Conservation (phyloP, 352 stramenopile genomes). For the Phytophthora rubi region DNA sequence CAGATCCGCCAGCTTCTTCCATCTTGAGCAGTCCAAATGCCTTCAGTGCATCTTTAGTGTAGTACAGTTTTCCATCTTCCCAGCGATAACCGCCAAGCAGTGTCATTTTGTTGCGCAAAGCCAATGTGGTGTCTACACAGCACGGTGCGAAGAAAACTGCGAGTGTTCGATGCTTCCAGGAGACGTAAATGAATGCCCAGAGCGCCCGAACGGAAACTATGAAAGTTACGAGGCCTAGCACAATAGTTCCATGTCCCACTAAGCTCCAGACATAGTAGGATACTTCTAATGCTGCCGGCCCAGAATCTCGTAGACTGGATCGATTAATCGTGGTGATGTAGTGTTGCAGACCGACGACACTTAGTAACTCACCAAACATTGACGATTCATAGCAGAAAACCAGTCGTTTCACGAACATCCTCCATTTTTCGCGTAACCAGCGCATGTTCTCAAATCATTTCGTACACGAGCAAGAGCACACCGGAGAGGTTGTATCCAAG, state of each 20-base stretch:
- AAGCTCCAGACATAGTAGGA: slow-evolving; percentile 35
- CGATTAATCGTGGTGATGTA: slow-evolving; percentile 11
- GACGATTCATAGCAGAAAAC: slow-evolving; percentile 21
- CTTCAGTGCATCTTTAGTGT: slow-evolving; percentile 19
- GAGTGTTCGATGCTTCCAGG: slow-evolving; percentile 15
- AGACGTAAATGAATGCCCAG: slow-evolving; percentile 15
- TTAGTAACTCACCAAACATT: slow-evolving; percentile 12
- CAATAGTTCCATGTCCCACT: slow-evolving; percentile 21
- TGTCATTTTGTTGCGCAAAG: slow-evolving; percentile 13
- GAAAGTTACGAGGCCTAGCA: slow-evolving; percentile 17
- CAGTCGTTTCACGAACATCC: slow-evolving; percentile 13
- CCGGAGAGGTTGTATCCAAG: slow-evolving; percentile 20
- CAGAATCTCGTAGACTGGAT: slow-evolving; percentile 5
- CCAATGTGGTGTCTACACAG: slow-evolving; percentile 26
- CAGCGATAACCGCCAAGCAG: slow-evolving; percentile 21
- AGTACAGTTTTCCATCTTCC: slow-evolving; percentile 19
- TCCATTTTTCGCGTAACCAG: slow-evolving; percentile 1
- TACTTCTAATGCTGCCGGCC: slow-evolving; percentile 5
- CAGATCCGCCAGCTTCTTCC: slow-evolving; percentile 5
- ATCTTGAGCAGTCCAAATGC: slow-evolving; percentile 31
- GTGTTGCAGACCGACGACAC: slow-evolving; percentile 6
- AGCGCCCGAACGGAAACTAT: slow-evolving; percentile 21
- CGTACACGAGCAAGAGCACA: slow-evolving; percentile 17
- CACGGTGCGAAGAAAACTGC: slow-evolving; percentile 13
- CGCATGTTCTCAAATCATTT: slow-evolving; percentile 15